Conservation (phyloP, 768 basidiomycete species). For the Xanthoconium purpureum region DNA sequence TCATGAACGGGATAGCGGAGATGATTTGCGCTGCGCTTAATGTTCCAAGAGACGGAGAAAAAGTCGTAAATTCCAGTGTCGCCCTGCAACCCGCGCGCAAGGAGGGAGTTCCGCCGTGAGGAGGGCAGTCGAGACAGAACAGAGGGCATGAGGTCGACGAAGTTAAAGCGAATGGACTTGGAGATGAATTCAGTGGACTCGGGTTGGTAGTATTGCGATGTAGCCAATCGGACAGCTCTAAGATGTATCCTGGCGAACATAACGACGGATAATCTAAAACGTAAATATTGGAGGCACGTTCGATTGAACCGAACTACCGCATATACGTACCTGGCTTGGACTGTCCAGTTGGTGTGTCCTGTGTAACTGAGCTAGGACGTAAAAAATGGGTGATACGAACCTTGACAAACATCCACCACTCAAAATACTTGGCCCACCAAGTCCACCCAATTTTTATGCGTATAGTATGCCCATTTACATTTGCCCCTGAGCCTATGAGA, state of each 20-base stretch:
- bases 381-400: constrained; percentile 13
- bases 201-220: not conserved
- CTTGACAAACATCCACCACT: constrained; percentile 33
- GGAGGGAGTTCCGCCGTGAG: constrained; percentile 10
- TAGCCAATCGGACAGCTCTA: not conserved
- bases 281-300: not conserved
- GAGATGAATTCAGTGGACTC: constrained; percentile 10
- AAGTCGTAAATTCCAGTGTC: constrained; percentile 38
- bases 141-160: constrained; percentile 4
- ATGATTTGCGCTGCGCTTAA: constrained; percentile 38
- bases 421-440: constrained; percentile 35
- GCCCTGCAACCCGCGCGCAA: constrained; percentile 17
- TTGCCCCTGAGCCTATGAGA: constrained; percentile 35
- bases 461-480: constrained; percentile 40
- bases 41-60: constrained; percentile 35
- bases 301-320: not conserved
- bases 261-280: not conserved
- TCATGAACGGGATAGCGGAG: constrained; percentile 44
- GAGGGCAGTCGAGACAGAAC: constrained; percentile 25
- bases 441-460: constrained; percentile 29
- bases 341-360: constrained; percentile 1
- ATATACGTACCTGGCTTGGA: constrained; percentile 23
- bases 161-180: constrained; percentile 4
- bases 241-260: not conserved
- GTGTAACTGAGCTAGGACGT: not conserved